Evolutionary conservation across 192 early-diverging fungal species (phyloP).

Genomic region (Dissophora ornata): DNA sequence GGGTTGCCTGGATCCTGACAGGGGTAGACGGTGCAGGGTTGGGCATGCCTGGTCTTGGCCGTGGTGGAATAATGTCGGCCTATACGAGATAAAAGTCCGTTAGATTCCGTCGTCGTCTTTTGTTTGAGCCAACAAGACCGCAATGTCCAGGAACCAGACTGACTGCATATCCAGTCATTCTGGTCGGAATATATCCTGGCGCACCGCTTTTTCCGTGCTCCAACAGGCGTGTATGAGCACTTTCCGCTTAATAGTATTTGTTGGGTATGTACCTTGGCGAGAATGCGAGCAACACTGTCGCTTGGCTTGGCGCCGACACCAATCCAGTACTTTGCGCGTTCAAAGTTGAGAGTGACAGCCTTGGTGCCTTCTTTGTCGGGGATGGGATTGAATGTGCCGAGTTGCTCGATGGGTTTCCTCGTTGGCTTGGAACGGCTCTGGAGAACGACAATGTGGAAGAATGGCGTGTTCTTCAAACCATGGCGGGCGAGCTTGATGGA

Average conservation of each 20-base stretch:
- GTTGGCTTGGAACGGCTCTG: slow-evolving; percentile 83
- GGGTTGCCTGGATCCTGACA: slow-evolving; percentile 14
- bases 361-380: slow-evolving; percentile 82
- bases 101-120: background rate
- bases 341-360: slow-evolving; percentile 86
- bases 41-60: slow-evolving; percentile 64
- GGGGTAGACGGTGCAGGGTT: slow-evolving; percentile 40
- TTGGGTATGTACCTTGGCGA: slow-evolving; percentile 91
- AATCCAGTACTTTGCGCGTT: slow-evolving; percentile 97
- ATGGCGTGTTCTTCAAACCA: slow-evolving; percentile 89
- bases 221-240: too few species aligned
- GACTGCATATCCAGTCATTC: background rate
- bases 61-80: slow-evolving; percentile 71
- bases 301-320: slow-evolving; percentile 96
- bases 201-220: too few species aligned
- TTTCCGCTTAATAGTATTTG: too few species aligned
- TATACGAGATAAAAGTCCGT: slow-evolving; percentile 25
- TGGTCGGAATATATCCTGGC: too few species aligned
- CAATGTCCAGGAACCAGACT: too few species aligned
- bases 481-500: slow-evolving; percentile 91
- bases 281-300: slow-evolving; percentile 87
- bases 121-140: background rate
- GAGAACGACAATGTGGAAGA: slow-evolving; percentile 95
- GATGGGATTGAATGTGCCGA: slow-evolving; percentile 93
- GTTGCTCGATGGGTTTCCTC: slow-evolving; percentile 89